Evolutionary conservation across 352 stramenopile species (phyloP), one percentile per base, ranked within the genome.

Genomic region (Pythium phragmitis): DNA sequence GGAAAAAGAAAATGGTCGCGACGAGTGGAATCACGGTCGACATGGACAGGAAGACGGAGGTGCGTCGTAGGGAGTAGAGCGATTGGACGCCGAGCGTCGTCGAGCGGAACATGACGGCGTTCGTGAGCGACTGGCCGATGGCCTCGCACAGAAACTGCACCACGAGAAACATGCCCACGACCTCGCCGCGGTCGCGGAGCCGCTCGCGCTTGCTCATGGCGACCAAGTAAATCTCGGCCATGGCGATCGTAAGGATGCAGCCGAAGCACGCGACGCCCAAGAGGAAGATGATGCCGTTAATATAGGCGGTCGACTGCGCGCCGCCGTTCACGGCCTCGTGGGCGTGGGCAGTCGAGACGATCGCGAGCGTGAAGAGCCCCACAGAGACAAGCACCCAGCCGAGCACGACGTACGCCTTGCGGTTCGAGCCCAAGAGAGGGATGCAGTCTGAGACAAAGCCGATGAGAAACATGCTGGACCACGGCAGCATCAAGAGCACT

Each of bases 381-480:
- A 83, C 19, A 6, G 81, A 49, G 6, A 75, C 66, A n/a, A 80
- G 42, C 17, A 65, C 30, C 81, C 81, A 88, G 7, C 70, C 81
- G 17, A 71, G 33, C 3, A 90, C 60, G 33, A 88, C 80, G 65
- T 88, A 90, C 3, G 72, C 30, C 57, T 88, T 88, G 9, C 81
- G 70, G 41, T 79, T 60, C 26, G 65, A 69, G n/a, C 73, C 75
- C 14, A 85, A 53, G 37, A 90, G 51, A 0, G 79, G 67, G 12
- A 84, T 45, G 8, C 69, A 59, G 60, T 90, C 81, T 2, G 81
- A 87, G 42, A 85, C 53, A 47, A 88, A 87, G 19, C 79, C 91
- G 45, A 94, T 76, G 23, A 96, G 49, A 39, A 97, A 87, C 61
- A 91, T 94, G 39, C 91, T 71, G n/a, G 84, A 60, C 76, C 82